Conservation (phyloP, 495 filamentous ascomycete species). For the Penicillium argentinense region DNA sequence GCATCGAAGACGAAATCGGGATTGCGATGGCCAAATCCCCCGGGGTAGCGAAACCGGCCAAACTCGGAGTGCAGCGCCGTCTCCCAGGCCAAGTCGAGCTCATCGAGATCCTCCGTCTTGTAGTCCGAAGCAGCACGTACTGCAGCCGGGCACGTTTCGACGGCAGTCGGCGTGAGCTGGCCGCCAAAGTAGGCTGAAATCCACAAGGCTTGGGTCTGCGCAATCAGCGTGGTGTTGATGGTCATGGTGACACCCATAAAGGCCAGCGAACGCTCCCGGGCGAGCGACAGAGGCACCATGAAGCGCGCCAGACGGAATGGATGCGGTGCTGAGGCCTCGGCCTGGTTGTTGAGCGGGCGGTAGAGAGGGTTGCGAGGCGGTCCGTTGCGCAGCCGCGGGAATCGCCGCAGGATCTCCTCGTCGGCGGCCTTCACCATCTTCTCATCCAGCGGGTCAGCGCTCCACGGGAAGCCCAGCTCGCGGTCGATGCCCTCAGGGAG, state of each 20-base stretch:
- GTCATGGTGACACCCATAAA: conserved; percentile 66
- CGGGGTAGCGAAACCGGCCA: conserved; percentile 66
- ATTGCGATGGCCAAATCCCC: conserved; percentile 60
- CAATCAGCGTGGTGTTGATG: conserved; percentile 60
- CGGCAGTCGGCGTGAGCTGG: conserved; percentile 32
- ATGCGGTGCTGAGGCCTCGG: conserved; percentile 33
- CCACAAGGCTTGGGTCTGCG: conserved; percentile 73
- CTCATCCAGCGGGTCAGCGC: conserved; percentile 25
- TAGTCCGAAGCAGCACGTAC: conserved; percentile 14
- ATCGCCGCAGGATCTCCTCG: conserved; percentile 62
- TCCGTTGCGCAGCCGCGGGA: conserved; percentile 58
- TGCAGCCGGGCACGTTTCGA: conserved; percentile 21
- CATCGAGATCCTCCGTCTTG: conserved; percentile 19
- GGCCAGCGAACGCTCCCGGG: conserved; percentile 58
- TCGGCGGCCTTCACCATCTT: conserved; percentile 51
- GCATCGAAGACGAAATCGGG: conserved; percentile 77
- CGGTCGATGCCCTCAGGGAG: conserved; percentile 48
- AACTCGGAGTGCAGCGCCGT: conserved; percentile 66
- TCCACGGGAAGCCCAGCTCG: conserved; percentile 41
- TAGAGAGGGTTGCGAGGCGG: conserved; percentile 34
- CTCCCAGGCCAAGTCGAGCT: conserved; percentile 47
- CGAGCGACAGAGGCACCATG: conserved; percentile 63
- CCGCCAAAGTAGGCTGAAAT: conserved; percentile 62
- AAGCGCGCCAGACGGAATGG: conserved; percentile 64
- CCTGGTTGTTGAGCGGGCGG: conserved; percentile 26